Conservation (phyloP, 164 flowering plant species). For the Houttuynia cordata region DNA sequence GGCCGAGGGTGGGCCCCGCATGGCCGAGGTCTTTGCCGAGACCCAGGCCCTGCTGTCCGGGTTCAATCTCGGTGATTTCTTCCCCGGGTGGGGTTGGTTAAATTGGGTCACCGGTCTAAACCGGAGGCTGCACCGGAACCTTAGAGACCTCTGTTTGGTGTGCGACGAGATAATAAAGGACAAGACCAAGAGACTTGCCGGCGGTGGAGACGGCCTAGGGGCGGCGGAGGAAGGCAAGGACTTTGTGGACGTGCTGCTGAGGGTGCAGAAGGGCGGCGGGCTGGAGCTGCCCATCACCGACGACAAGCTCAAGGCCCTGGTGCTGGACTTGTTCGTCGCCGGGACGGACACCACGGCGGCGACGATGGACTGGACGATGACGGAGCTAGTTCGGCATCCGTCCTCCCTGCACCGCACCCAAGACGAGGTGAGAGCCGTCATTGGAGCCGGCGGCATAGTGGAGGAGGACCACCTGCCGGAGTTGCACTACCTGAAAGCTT, state of each 20-base stretch:
- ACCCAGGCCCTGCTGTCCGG: slow-evolving; percentile 40
- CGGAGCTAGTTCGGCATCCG: slow-evolving; percentile 38
- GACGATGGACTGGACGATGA: slow-evolving; percentile 49
- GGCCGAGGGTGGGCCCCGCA: slow-evolving; percentile 4
- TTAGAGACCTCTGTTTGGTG: slow-evolving; percentile 24
- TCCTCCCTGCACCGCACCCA: slow-evolving; percentile 30
- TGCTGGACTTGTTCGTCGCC: slow-evolving; percentile 60
- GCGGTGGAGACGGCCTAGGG: no score
- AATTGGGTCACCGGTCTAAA: slow-evolving; percentile 29
- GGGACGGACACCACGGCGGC: slow-evolving; percentile 54
- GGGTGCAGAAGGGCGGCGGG: slow-evolving; percentile 22
- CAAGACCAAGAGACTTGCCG: not conserved
- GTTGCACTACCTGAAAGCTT: slow-evolving; percentile 5
- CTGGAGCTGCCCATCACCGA: slow-evolving; percentile 41
- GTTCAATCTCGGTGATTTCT: slow-evolving; percentile 41
- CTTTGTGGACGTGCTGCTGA: slow-evolving; percentile 39
- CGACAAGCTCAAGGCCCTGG: slow-evolving; percentile 48
- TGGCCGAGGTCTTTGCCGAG: slow-evolving; percentile 33
- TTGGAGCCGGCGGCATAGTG: slow-evolving; percentile 1
- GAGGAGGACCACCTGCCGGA: slow-evolving; percentile 5
- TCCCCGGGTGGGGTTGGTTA: slow-evolving; percentile 40
- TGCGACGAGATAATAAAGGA: slow-evolving; percentile 37
- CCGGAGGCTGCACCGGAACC: slow-evolving; percentile 24
- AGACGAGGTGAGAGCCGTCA: slow-evolving; percentile 24
- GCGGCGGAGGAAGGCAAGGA: slow-evolving; percentile 14